Evolutionary conservation across 2,329 filamentous ascomycete species (phyloP), one percentile per base, ranked within the genome.

Genomic region (Xylaria sp.): DNA sequence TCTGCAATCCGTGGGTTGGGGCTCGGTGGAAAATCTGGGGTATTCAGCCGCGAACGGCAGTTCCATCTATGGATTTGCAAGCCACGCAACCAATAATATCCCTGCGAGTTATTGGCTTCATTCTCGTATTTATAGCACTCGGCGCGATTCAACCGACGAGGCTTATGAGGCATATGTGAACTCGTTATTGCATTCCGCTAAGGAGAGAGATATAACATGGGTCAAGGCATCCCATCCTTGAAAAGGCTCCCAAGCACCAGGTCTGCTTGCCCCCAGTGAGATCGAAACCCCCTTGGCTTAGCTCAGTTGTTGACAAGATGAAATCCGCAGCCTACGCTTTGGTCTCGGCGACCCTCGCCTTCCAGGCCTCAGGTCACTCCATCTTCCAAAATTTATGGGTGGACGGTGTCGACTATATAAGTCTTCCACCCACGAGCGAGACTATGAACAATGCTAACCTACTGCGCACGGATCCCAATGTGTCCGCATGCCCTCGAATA

Each of bases 301-400:
- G 48, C 48, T 59, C 52, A 64, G 30, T 62, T 34, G 52, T 67
- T 69, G 63, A 53, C 69, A 74, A 69, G 43, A 83, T 83, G 81
- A 83, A 79, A 75, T 76, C 76, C 7, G 72, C 74, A 53, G 63
- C 80, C 39, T 69, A 79, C 63, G 71, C 78, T 52, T 69, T 76
- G 23, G 70, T 80, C 43, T 73, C 76, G 63, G 79, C 78, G n/a
- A 69, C 82, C 28, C 77, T 79, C 46, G 80, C 79, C 25, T 75
- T 77, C 30, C 72, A 81, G 43, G 83, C 80, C 23, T 75, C 81
- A 43, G 82, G 79, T 41, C 86, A 88, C 69, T 82, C 86, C 59
- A 82, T 81, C 46, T 87, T 86, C 77, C 85, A 87, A 72, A 75
- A 83, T 32, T 77, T 86, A n/a, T 86, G 83, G 83, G 82, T 85